phyloP scores from a whole-genome alignment of 495 filamentous ascomycete genomes.

The Penicillium robsamsonii region DNA sequence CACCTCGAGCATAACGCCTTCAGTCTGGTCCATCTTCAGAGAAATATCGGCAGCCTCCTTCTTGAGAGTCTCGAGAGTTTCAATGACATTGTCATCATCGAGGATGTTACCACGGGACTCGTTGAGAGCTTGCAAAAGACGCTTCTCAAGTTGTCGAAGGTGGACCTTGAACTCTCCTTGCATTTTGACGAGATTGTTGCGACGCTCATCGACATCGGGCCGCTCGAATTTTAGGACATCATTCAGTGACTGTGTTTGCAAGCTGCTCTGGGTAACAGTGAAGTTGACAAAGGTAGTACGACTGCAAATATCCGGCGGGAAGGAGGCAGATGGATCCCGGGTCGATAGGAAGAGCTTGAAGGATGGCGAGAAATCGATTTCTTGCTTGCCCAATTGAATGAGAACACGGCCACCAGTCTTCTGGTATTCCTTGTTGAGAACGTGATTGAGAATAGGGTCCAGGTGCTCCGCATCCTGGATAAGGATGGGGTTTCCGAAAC shows the following conservation, averaged over 20 bases:
- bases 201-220: conserved; percentile 94
- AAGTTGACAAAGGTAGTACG: conserved; percentile 99
- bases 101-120: conserved; percentile 97
- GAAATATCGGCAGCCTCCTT: conserved; percentile 96
- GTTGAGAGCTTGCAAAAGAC: conserved; percentile 89
- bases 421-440: conserved; percentile 99
- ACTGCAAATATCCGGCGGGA: conserved; percentile 98
- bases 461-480: conserved; percentile 98
- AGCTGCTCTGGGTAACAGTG: conserved; percentile 96
- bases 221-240: conserved; percentile 96
- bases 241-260: conserved; percentile 96
- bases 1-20: conserved; percentile 97
- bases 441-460: conserved; percentile 96
- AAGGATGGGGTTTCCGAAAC: conserved; percentile 97
- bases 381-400: conserved; percentile 96
- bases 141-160: conserved; percentile 93
- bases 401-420: conserved; percentile 98
- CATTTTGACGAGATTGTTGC: conserved; percentile 94
- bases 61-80: conserved; percentile 96
- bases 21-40: conserved; percentile 90
- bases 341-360: conserved; percentile 97
- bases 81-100: conserved; percentile 96
- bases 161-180: conserved; percentile 99
- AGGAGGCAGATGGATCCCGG: conserved; percentile 90
- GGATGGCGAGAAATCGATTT: conserved; percentile 97